Evolutionary conservation across 176 grass and related monocot species (phyloP), one percentile per base, ranked within the genome.

Genomic region (Luzula sylvatica): DNA sequence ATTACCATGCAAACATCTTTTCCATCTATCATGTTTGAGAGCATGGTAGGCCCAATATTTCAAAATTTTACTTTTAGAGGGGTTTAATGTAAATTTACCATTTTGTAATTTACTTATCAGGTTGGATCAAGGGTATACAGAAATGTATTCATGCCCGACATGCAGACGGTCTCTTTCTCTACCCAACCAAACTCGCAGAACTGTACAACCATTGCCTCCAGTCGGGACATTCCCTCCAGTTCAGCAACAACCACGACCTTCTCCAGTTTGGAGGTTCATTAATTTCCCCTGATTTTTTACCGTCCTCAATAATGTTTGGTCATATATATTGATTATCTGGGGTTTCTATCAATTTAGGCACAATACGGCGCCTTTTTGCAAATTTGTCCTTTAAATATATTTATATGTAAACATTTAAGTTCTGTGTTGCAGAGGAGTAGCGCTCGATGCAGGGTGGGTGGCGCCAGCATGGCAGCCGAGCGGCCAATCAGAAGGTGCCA

Each of bases 21-120:
- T 99, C 56, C 93, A 99, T 87, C 86, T 99, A 53, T 59, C 78
- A 45, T 99, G 93, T 29, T 87, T 99, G 65, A 80, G 86, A 58
- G 90, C 93, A 71, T 99, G 93, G 93, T 99, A 99, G 44, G 23
- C 30, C 15, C 17, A 12, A 50, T 62, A 53, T 19, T n/a, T 46
- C 9, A 16, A 23, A 28, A 45, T 58, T 11, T 27, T 3, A 17
- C 14, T 67, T 53, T 2, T 42, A 13, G 42, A 48, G 25, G 17
- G n/a, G n/a, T n/a, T n/a, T n/a, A n/a, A 4, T 50, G 40, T 55
- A 7, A 46, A 26, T 20, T 16, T 38, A 13, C 20, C 25, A n/a
- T 50, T 35, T 55, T 58, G 2, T 30, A 12, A 55, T 28, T 28
- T 40, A 53, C 76, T 66, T 67, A 35, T 45, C 74, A 98, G 93